These are phyloP conservation scores for Lachnellula subtilissima DNA, from an alignment of 2,329 filamentous ascomycete species.

Conservation along the genomic window DNA sequence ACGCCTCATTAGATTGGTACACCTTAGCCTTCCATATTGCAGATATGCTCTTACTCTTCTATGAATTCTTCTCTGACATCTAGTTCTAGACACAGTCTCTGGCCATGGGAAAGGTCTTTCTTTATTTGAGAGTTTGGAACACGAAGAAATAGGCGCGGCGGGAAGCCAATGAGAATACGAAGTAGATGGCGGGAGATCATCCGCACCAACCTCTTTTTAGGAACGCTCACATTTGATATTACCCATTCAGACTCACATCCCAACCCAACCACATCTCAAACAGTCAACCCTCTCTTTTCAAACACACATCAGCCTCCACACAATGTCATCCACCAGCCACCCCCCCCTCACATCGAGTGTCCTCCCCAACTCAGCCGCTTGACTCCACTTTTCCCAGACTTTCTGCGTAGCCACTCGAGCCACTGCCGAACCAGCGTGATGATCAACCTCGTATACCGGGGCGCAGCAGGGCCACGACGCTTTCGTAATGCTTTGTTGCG, in stretches of 20 bases:
- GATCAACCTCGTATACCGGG: not conserved
- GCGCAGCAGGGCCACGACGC: conserved; percentile 3
- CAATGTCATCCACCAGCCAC: not conserved
- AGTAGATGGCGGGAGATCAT: not conserved
- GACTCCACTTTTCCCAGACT: conserved; percentile 11
- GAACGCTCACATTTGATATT: too few relatives aligned
- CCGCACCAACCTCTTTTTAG: not conserved
- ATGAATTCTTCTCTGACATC: too few relatives aligned
- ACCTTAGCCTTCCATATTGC: too few relatives aligned
- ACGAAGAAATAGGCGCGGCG: too few relatives aligned
- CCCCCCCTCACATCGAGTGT: not conserved
- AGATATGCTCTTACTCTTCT: too few relatives aligned
- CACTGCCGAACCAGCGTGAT: conserved; percentile 1
- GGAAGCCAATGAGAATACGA: not conserved
- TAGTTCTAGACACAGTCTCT: too few relatives aligned
- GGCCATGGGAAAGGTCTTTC: too few relatives aligned
- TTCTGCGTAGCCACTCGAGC: conserved; percentile 4
- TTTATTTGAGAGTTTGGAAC: too few relatives aligned
- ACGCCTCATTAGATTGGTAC: too few relatives aligned
- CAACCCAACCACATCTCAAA: not conserved
- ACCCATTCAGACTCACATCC: not conserved
- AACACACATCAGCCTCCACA: not conserved
- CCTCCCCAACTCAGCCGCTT: not conserved
- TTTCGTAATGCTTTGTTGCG: not conserved
- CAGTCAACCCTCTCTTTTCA: not conserved